Percentiles rank a stretch among this genome's conserved stretches.
phyloP scores from a whole-genome alignment of 352 stramenopile genomes.

The Thalassiosira mediterranea region DNA sequence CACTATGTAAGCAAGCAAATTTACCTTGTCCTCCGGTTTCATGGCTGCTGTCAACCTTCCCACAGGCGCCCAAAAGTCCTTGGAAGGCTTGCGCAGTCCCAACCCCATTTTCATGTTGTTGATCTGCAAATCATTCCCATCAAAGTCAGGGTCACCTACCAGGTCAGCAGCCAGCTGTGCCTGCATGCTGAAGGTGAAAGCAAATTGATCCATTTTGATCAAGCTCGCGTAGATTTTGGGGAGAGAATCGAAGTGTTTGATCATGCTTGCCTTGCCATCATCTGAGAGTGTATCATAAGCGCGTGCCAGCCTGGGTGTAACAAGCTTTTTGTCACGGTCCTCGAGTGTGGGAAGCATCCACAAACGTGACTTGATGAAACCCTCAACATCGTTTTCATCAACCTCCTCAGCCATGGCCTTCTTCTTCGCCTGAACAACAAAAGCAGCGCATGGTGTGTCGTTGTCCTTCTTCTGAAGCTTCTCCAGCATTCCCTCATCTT shows the following conservation, averaged over 20 bases:
- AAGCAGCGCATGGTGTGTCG: slow-evolving; percentile 40
- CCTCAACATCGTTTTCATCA: slow-evolving; percentile 65
- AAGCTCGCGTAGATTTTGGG: slow-evolving; percentile 77
- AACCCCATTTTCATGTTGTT: slow-evolving; percentile 76
- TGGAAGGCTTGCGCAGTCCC: slow-evolving; percentile 66
- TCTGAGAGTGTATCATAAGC: slow-evolving; percentile 44
- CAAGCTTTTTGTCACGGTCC: slow-evolving; percentile 79
- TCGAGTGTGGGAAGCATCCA: slow-evolving; percentile 80
- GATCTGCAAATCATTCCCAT: slow-evolving; percentile 75
- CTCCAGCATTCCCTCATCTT: slow-evolving; percentile 25
- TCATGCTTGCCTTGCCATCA: slow-evolving; percentile 48
- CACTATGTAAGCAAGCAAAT: slow-evolving; percentile 77
- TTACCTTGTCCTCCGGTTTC: slow-evolving; percentile 78
- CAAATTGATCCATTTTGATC: slow-evolving; percentile 83
- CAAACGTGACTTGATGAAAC: slow-evolving; percentile 70
- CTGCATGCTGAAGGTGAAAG: slow-evolving; percentile 84
- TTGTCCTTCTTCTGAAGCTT: slow-evolving; percentile 67
- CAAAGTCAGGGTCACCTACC: slow-evolving; percentile 71
- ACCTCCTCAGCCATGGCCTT: slow-evolving; percentile 59
- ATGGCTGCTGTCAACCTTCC: slow-evolving; percentile 70
- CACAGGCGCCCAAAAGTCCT: slow-evolving; percentile 76
- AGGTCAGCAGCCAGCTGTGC: slow-evolving; percentile 78
- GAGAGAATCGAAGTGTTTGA: slow-evolving; percentile 63
- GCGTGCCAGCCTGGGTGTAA: slow-evolving; percentile 65
- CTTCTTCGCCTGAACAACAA: slow-evolving; percentile 80